Percentiles rank a stretch among this genome's conserved stretches.
These are phyloP conservation scores for Aristolochia californica DNA, from an alignment of 164 flowering plant genomes.

Conservation along the genomic window DNA sequence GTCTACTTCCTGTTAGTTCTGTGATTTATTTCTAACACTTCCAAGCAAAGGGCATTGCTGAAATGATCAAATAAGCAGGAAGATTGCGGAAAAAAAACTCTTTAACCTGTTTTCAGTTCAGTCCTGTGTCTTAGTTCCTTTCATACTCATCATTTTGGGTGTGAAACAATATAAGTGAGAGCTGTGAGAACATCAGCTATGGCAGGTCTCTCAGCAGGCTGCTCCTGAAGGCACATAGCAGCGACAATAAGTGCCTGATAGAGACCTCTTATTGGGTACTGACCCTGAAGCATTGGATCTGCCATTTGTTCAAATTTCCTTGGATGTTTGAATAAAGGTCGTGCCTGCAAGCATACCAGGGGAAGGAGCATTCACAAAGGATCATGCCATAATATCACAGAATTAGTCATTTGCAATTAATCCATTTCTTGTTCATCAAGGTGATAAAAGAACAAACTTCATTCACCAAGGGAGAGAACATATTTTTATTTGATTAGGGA, in stretches of 20 bases:
- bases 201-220: neutral
- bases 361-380: neutral
- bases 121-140: too few relatives aligned
- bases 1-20: too few relatives aligned
- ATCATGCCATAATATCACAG: neutral
- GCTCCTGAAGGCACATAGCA: neutral
- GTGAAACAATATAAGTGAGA: neutral
- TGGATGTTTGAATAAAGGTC: neutral
- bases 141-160: too few relatives aligned
- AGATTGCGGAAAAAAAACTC: too few relatives aligned
- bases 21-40: too few relatives aligned
- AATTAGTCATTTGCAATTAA: neutral
- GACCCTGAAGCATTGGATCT: conserved; percentile 1
- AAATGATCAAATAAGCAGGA: too few relatives aligned
- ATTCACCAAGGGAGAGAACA: neutral
- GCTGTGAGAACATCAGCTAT: conserved; percentile 1
- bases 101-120: too few relatives aligned
- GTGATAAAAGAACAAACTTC: neutral
- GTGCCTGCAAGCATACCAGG: neutral
- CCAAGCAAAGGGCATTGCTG: too few relatives aligned
- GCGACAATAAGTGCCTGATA: neutral
- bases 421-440: neutral
- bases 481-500: neutral
- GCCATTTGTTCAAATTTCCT: neutral
- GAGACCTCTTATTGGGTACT: neutral